Evolutionary conservation across 2,329 filamentous ascomycete genomes (phyloP).

Genomic region (Fusarium armeniacum): DNA sequence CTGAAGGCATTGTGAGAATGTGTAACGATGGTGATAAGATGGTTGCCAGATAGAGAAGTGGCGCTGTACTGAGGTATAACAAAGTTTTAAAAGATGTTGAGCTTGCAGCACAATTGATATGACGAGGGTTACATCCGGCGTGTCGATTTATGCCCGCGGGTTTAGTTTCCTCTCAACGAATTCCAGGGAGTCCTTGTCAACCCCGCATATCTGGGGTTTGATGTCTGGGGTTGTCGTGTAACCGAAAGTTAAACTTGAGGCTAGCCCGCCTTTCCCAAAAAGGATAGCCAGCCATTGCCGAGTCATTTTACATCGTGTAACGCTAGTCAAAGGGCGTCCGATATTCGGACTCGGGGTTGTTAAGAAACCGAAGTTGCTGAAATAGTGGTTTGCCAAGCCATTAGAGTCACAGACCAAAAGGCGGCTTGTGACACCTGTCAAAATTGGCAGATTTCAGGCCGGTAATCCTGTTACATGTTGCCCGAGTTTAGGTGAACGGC

Average conservation of each 20-base stretch:
- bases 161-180: not conserved
- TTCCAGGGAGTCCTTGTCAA: not conserved
- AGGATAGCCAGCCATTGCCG: not conserved
- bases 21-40: not conserved
- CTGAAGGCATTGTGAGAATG: constrained; percentile 31
- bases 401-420: not conserved
- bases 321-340: not conserved
- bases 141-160: not conserved
- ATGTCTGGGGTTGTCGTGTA: not conserved
- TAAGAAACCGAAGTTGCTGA: not conserved
- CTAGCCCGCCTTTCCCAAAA: not conserved
- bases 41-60: not conserved
- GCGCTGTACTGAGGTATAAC: not conserved
- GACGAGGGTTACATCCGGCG: not conserved
- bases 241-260: not conserved
- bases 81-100: not conserved
- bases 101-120: not conserved
- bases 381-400: not conserved
- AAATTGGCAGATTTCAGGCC: not conserved
- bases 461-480: not conserved
- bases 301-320: not conserved
- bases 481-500: not conserved
- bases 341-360: not conserved
- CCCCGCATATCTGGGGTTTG: not conserved
- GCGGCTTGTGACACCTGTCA: not conserved